phyloP scores from a whole-genome alignment of 2,329 filamentous ascomycete genomes.

The Byssoonygena ceratinophila region DNA sequence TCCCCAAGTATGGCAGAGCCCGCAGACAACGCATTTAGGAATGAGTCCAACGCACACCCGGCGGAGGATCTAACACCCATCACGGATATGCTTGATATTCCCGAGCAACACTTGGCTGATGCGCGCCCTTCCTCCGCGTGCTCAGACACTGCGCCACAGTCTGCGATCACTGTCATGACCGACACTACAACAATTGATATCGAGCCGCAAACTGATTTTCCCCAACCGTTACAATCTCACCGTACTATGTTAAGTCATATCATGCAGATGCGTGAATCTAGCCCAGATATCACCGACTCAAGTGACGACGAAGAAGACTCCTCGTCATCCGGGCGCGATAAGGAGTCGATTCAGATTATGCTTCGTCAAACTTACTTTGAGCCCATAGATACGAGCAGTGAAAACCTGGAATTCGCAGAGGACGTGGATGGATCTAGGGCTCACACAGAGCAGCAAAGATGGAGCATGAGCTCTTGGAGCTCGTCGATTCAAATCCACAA shows the following conservation, averaged over 20 bases:
- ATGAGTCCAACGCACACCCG: background rate
- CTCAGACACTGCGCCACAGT: conserved; percentile 45
- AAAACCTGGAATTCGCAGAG: conserved; percentile 23
- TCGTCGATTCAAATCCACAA: conserved; percentile 30
- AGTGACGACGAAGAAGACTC: conserved; percentile 30
- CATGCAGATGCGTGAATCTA: conserved; percentile 40
- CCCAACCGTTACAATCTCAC: conserved; percentile 25
- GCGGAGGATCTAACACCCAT: background rate
- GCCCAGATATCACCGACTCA: conserved; percentile 32
- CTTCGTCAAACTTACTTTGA: conserved; percentile 39
- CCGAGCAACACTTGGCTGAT: background rate
- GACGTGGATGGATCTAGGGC: background rate
- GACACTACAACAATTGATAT: conserved; percentile 54
- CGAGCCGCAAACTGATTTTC: conserved; percentile 56
- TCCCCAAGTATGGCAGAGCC: conserved; percentile 12
- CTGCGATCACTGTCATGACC: conserved; percentile 53
- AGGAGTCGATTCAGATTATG: conserved; percentile 48
- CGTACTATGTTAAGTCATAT: conserved; percentile 40
- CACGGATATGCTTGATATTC: background rate
- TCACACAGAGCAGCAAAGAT: conserved; percentile 23
- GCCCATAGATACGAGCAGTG: conserved; percentile 22
- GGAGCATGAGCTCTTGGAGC: conserved; percentile 39
- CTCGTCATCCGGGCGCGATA: conserved; percentile 14
- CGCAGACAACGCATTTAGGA: too few relatives aligned
- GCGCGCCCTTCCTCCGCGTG: conserved; percentile 7